A percentile compares a stretch with the other conserved stretches of the same genome.
Evolutionary conservation across 805 yeast species (phyloP).

Genomic region (Cyberlindnera meyerae): DNA sequence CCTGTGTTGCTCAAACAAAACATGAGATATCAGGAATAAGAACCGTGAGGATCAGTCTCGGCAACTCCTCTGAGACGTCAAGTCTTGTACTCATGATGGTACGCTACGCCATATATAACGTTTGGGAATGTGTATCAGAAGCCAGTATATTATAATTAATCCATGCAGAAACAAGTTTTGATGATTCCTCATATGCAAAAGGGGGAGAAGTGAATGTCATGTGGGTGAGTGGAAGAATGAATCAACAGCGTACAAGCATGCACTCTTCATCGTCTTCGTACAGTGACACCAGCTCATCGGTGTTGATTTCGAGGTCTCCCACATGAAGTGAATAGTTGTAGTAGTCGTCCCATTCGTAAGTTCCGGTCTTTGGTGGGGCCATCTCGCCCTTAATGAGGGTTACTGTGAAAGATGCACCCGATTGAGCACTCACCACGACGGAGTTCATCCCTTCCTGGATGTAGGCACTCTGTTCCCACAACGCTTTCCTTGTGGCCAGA

Average conservation of each 20-base stretch:
- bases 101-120: too few species aligned
- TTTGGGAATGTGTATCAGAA: too few species aligned
- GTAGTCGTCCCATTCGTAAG: slow-evolving; percentile 8
- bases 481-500: neutral
- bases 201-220: too few species aligned
- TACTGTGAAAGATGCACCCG: neutral
- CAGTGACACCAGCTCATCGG: slow-evolving; percentile 1
- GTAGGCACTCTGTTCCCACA: slow-evolving; percentile 2
- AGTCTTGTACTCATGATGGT: too few species aligned
- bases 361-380: slow-evolving; percentile 12
- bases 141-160: too few species aligned
- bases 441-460: neutral
- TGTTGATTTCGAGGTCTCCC: neutral
- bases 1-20: too few species aligned
- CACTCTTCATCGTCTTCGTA: slow-evolving; percentile 6
- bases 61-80: too few species aligned
- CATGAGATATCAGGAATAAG: too few species aligned
- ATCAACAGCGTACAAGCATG: slow-evolving; percentile 6
- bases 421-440: neutral
- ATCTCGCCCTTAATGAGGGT: slow-evolving; percentile 3
- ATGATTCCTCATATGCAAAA: too few species aligned
- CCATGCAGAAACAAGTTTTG: too few species aligned
- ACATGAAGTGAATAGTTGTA: slow-evolving; percentile 4
- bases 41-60: too few species aligned
- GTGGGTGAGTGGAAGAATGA: too few species aligned